Conservation (phyloP, 805 yeast species). For the Ogataea chonburiensis region DNA sequence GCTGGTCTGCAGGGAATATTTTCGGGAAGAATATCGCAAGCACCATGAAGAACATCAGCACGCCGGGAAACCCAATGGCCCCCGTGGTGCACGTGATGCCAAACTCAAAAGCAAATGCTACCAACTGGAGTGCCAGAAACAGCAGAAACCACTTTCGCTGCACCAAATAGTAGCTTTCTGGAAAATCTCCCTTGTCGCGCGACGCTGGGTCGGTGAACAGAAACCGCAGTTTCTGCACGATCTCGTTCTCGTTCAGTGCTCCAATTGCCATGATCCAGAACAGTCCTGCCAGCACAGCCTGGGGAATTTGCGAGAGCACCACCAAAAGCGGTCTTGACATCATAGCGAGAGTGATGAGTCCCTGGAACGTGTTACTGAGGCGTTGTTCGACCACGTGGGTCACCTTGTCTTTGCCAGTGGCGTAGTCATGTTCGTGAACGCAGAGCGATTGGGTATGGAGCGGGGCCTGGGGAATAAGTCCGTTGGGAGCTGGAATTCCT, state of each 20-base stretch:
- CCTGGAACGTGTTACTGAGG: slow-evolving; percentile 80
- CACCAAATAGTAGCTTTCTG: slow-evolving; percentile 27
- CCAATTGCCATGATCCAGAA: slow-evolving; percentile 91
- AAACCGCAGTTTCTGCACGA: slow-evolving; percentile 61
- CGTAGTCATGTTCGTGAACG: slow-evolving; percentile 44
- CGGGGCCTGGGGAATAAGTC: slow-evolving; percentile 96
- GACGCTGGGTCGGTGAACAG: slow-evolving; percentile 57
- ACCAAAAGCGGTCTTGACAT: slow-evolving; percentile 86
- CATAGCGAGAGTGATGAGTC: slow-evolving; percentile 76
- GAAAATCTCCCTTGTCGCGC: slow-evolving; percentile 16
- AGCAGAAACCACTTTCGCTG: slow-evolving; percentile 49
- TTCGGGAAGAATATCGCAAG: slow-evolving; percentile 63
- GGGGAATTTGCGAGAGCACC: slow-evolving; percentile 84
- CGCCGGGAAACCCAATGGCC: slow-evolving; percentile 93
- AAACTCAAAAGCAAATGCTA: slow-evolving; percentile 77
- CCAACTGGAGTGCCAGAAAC: slow-evolving; percentile 56
- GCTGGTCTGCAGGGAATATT: slow-evolving; percentile 59
- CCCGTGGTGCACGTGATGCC: slow-evolving; percentile 84
- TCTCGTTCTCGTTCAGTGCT: slow-evolving; percentile 67
- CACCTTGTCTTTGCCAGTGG: slow-evolving; percentile 33
- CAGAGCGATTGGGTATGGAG: slow-evolving; percentile 80
- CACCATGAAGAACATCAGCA: slow-evolving; percentile 66
- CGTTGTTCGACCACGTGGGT: slow-evolving; percentile 83
- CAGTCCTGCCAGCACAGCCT: slow-evolving; percentile 87
- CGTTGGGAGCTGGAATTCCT: slow-evolving; percentile 96